These are phyloP conservation scores for Ormosia semicastrata DNA, from an alignment of 306 rosid genomes.

Conservation along the genomic window DNA sequence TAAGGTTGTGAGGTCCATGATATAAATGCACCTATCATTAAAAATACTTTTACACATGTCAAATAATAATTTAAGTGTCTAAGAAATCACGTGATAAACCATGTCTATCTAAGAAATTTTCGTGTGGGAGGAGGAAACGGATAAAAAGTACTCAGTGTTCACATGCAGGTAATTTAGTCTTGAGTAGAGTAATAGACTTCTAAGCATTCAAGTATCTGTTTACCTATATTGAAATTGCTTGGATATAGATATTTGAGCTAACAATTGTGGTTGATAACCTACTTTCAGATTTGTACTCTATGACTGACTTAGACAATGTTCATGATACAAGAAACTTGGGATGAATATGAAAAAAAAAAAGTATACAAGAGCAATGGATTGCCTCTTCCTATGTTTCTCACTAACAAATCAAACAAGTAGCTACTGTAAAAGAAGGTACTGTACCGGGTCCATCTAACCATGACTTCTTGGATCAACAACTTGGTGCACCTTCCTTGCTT, in stretches of 20 bases:
- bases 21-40: no score
- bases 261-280: not conserved
- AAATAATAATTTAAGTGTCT: no score
- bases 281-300: not conserved
- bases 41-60: no score
- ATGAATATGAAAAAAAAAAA: not conserved
- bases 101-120: no score
- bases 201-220: not conserved
- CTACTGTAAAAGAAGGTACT: constrained; percentile 19
- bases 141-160: not conserved
- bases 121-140: not conserved
- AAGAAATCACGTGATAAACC: no score
- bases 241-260: not conserved
- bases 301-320: not conserved
- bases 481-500: constrained; percentile 86
- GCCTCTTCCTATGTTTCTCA: constrained; percentile 31
- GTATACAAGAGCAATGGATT: constrained; percentile 14
- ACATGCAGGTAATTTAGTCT: not conserved
- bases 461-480: constrained; percentile 91
- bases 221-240: not conserved
- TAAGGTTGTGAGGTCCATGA: no score
- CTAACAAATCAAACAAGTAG: constrained; percentile 14
- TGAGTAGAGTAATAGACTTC: not conserved
- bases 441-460: constrained; percentile 47
- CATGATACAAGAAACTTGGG: constrained; percentile 7